Evolutionary conservation across 805 yeast genomes (phyloP).

Genomic region (Kodamaea nitidulidarum): DNA sequence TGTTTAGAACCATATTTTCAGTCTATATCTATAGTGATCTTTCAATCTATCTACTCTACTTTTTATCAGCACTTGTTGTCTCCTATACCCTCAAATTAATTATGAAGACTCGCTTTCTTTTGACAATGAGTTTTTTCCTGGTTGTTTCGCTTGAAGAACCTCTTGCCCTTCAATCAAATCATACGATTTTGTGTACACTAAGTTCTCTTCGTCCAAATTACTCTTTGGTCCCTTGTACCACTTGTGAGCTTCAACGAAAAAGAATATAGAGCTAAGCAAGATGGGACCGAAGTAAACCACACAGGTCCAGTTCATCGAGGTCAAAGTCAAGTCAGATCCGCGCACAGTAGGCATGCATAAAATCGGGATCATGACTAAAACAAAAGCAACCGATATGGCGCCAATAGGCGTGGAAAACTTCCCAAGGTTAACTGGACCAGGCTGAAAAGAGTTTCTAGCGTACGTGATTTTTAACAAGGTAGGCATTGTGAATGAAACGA

Average conservation of each 20-base stretch:
- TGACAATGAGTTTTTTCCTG: background rate
- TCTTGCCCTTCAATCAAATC: conserved; percentile 8
- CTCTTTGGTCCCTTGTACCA: conserved; percentile 61
- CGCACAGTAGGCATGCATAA: conserved; percentile 49
- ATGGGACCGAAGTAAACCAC: conserved; percentile 60
- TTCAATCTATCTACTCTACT: no score
- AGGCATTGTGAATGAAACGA: conserved; percentile 64
- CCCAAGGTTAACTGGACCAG: conserved; percentile 70
- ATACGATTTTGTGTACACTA: conserved; percentile 21
- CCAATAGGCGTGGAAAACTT: conserved; percentile 47
- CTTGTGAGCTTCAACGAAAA: conserved; percentile 48
- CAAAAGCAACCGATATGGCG: conserved; percentile 45
- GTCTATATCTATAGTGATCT: no score
- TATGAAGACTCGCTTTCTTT: conserved; percentile 4
- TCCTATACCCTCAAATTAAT: no score
- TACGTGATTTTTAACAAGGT: conserved; percentile 55
- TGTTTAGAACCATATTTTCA: no score
- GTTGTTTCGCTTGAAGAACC: background rate
- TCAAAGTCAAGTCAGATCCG: conserved; percentile 36
- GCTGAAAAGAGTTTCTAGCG: conserved; percentile 48
- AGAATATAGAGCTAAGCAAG: conserved; percentile 50
- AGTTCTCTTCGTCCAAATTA: conserved; percentile 39
- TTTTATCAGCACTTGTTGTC: background rate
- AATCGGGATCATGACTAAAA: conserved; percentile 53
- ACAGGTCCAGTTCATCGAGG: conserved; percentile 54